These are phyloP conservation scores for Ceratobasidium sp. DNA, from an alignment of 1,284 basidiomycete species.

Conservation along the genomic window DNA sequence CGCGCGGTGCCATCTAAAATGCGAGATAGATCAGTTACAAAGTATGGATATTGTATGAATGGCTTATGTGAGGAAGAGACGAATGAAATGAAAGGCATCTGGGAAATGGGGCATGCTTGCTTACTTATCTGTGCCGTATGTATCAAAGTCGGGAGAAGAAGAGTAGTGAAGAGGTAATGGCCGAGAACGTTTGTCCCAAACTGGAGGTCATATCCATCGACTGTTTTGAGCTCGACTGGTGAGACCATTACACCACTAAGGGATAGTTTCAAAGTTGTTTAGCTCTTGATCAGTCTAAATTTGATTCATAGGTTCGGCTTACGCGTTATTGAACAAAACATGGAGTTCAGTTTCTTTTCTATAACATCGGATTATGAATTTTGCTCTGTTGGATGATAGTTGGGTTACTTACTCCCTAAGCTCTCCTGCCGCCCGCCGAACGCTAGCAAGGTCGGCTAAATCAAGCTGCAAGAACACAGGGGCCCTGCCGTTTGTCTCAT, in stretches of 20 bases:
- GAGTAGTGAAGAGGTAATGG: conserved; percentile 44
- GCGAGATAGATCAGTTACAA: neutral
- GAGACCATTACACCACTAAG: conserved; percentile 70
- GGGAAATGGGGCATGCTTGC: neutral
- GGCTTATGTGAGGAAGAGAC: too few species aligned
- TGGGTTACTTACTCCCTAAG: conserved; percentile 62
- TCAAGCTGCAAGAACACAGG: conserved; percentile 71
- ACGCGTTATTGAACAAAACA: conserved; percentile 70
- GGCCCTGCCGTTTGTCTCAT: conserved; percentile 61
- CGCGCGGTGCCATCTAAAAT: neutral
- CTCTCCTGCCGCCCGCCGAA: conserved; percentile 68
- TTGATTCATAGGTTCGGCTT: conserved; percentile 50
- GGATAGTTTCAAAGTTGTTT: conserved; percentile 15
- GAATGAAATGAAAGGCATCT: neutral
- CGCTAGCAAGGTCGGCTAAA: conserved; percentile 68
- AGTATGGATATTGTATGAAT: neutral
- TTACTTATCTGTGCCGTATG: conserved; percentile 25
- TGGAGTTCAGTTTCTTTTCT: conserved; percentile 67
- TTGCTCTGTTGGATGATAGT: neutral
- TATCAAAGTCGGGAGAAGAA: conserved; percentile 45
- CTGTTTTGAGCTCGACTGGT: conserved; percentile 63
- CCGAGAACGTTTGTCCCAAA: conserved; percentile 50
- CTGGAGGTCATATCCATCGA: conserved; percentile 53
- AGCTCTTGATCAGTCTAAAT: neutral
- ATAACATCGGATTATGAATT: neutral